These are phyloP conservation scores for Teunomyces gatunensis DNA, from an alignment of 805 yeast species.

Conservation along the genomic window DNA sequence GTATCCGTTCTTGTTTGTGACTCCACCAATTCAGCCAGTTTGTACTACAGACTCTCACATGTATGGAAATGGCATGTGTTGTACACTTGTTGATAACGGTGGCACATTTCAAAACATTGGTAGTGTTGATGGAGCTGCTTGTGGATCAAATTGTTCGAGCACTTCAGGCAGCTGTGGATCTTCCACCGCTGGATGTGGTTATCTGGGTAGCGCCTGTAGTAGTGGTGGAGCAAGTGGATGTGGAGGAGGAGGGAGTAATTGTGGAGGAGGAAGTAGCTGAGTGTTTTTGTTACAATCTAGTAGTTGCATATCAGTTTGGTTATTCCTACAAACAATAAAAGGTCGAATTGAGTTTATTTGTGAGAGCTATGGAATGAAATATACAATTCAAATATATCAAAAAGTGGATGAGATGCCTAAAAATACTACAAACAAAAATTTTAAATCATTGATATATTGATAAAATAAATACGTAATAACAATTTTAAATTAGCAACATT, in stretches of 20 bases:
- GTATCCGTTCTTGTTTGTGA: constrained; percentile 9
- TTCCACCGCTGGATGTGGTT: background rate
- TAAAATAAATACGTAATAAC: too few relatives aligned
- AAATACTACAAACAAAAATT: too few relatives aligned
- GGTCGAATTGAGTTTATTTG: too few relatives aligned
- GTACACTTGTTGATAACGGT: constrained; percentile 8
- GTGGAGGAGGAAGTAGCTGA: background rate
- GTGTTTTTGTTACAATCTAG: too few relatives aligned
- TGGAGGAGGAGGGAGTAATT: background rate
- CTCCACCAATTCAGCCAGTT: constrained; percentile 9
- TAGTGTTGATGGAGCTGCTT: constrained; percentile 6
- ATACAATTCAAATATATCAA: too few relatives aligned
- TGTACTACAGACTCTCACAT: constrained; percentile 1
- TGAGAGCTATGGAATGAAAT: too few relatives aligned
- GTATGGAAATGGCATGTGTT: constrained; percentile 9
- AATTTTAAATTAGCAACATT: too few relatives aligned
- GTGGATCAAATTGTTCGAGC: background rate
- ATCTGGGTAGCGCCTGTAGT: background rate
- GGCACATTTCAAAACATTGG: constrained; percentile 1
- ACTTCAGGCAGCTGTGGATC: background rate
- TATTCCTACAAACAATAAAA: too few relatives aligned
- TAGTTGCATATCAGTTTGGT: too few relatives aligned
- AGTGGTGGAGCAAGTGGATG: background rate
- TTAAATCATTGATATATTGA: too few relatives aligned
- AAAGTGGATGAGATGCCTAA: too few relatives aligned